Evolutionary conservation across 2,329 filamentous ascomycete genomes (phyloP), one percentile per base, ranked within the genome.

Genomic region (Aaosphaeria arxii): DNA sequence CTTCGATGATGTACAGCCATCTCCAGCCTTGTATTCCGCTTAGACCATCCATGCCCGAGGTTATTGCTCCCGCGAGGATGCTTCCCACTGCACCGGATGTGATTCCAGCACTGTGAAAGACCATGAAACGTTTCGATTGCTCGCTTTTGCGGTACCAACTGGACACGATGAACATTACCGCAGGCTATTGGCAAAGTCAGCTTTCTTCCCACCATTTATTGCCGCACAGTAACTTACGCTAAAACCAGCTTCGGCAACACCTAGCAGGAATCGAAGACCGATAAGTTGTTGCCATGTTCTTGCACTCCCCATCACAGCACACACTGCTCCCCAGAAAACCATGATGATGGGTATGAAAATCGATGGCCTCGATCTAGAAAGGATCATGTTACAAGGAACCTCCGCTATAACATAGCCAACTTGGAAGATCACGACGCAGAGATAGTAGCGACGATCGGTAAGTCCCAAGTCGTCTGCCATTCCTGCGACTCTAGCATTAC

Each of bases 231-330:
- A 66, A 1, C 69, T 68, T 3, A 58, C 50, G 45, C 67, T 67
- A 7, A 62, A 67, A 29, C 55, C 62, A 1, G 60, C 55, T 48
- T 70, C 66, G 5, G 55, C 46, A 11, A 55, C 40, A 2, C 71
- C 71, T 3, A 71, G 54, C 42, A 72, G 62, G 58, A 73, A 72
- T 2, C 71, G 66, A 30, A 71, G 64, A 4, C 57, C 67, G 30
- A 51, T 48, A 11, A 58, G 42, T 7, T 45, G 46, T 11, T 47
- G 45, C 3, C 45, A 47, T 11, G 48, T 71, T 51, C 54, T 11
- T 47, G 45, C 11, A 47, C 47, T 1, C 45, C 44, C 55, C 53
- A 56, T 4, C 49, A 41, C 3, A 57, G 38, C 39, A 53, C 53
- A 1, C 51, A 35, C 5, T 1, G 56, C 51, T 24, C 44, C 48